Base-by-base conservation (phyloP, 2,329 filamentous ascomycete species). In the Aspergillus carbonarius region DNA sequence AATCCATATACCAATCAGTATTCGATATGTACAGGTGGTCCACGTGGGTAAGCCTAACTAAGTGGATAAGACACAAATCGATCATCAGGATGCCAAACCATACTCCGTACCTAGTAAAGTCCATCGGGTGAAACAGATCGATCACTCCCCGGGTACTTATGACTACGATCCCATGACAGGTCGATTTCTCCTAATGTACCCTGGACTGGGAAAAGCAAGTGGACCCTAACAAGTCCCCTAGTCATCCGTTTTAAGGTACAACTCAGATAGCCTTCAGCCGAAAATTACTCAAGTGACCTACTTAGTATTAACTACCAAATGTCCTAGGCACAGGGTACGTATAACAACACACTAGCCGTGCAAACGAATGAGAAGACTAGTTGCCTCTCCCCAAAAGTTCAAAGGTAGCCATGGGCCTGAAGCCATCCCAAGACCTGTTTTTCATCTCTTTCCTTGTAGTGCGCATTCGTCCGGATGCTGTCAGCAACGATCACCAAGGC, bases 401-500 rank as follows among this genome's bases (percentile, higher is more conserved):
- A 82, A 17, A 74, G 75, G 75, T 90, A 90, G 1, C 81, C 82
- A 72, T 88, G 82, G 23, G 79, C 79, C 63, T 76, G 79, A 66
- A 98, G 78, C 93, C 93, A 98, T 77, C 92, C 90, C 76, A 88
- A 83, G 55, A 96, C 83, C 46, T 84, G 79, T 54, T 81, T 82
- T 57, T 86, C 82, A 74, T 98, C 95, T 57, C 95, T 84, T 74
- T 87, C 81, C 72, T 87, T 88, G 80, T 97, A 99, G 40, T 86
- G 86, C 4, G 92, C 92, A 68, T 93, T 88, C 10, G 90, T 91
- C 42, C 88, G 85, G 64, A 98, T 91, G 62, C 88, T 92, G 73
- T 98, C 95, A 73, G 88, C 88, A 62, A 93, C 88, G 64, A 96
- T 91, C 64, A 89, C 88, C 53, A 99, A 78, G 4, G 91, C 93